These are phyloP conservation scores for Calvatia gigantea DNA, from an alignment of 768 basidiomycete genomes.

Conservation along the genomic window DNA sequence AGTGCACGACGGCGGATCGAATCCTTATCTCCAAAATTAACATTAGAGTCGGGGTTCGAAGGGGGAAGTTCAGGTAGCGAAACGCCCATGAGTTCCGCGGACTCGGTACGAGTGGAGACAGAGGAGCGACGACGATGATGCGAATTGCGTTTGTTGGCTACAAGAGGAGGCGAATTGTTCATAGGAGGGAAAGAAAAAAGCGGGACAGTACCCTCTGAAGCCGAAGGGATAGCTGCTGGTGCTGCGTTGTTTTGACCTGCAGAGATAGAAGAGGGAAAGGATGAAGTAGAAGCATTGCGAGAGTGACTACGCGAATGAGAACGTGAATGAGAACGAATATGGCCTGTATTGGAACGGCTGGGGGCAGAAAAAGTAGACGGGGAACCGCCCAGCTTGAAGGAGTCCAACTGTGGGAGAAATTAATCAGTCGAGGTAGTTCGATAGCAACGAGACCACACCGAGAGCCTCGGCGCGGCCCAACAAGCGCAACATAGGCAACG, in stretches of 20 bases:
- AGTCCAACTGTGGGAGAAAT: constrained; percentile 52
- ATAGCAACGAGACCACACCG: background rate
- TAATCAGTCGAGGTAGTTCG: background rate
- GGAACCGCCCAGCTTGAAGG: constrained; percentile 64
- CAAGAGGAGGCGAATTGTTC: constrained; percentile 27
- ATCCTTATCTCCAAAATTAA: constrained; percentile 69
- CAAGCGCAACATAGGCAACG: constrained; percentile 11
- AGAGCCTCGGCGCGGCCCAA: background rate
- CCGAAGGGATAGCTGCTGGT: constrained; percentile 25
- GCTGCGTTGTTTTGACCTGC: constrained; percentile 24
- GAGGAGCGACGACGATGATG: constrained; percentile 85
- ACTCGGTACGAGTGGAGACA: constrained; percentile 86
- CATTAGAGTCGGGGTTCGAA: constrained; percentile 60
- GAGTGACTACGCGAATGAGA: constrained; percentile 49
- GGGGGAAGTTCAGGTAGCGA: constrained; percentile 63
- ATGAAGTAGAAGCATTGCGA: constrained; percentile 33
- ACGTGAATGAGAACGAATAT: constrained; percentile 71
- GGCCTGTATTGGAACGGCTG: constrained; percentile 39
- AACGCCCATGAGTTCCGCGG: constrained; percentile 88
- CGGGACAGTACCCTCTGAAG: background rate
- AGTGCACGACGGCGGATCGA: constrained; percentile 81
- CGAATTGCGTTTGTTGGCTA: constrained; percentile 57
- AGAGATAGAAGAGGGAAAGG: constrained; percentile 35
- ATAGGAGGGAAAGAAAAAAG: constrained; percentile 20
- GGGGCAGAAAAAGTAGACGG: constrained; percentile 31